A percentile compares a stretch with the other conserved stretches of the same genome.
These are phyloP conservation scores for Pilobolus umbonatus DNA, from an alignment of 192 early-diverging fungal genomes.

Conservation along the genomic window DNA sequence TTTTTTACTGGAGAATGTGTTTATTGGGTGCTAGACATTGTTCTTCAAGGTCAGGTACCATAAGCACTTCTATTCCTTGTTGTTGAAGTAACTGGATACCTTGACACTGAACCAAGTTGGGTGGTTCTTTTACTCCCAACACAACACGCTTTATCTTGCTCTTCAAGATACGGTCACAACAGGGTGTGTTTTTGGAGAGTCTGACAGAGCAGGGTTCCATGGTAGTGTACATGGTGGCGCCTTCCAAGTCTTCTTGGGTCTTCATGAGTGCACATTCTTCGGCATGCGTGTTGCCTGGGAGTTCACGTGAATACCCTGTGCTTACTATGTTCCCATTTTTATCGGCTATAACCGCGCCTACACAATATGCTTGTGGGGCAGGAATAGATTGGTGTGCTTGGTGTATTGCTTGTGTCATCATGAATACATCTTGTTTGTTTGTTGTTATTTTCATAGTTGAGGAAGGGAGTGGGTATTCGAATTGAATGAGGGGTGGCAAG, in stretches of 20 bases:
- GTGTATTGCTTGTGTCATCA: slow-evolving; percentile 78
- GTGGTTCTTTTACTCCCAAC: slow-evolving; percentile 84
- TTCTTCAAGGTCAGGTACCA: slow-evolving; percentile 67
- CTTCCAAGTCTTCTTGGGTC: slow-evolving; percentile 25
- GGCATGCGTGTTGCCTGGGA: slow-evolving; percentile 96
- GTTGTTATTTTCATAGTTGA: too few species aligned
- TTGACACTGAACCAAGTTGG: slow-evolving; percentile 77
- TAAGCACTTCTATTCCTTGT: slow-evolving; percentile 71
- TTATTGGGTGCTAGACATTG: slow-evolving; percentile 62
- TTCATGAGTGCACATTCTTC: slow-evolving; percentile 88
- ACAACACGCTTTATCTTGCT: slow-evolving; percentile 70
- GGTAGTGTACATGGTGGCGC: slow-evolving; percentile 84
- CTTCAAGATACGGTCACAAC: slow-evolving; percentile 70
- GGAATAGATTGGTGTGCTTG: slow-evolving; percentile 77
- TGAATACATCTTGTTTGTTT: neutral
- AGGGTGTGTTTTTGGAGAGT: slow-evolving; percentile 69
- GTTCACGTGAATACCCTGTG: slow-evolving; percentile 88
- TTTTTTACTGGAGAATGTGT: too few species aligned
- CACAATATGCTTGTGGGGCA: slow-evolving; percentile 82
- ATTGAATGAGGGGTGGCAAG: too few species aligned
- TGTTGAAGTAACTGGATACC: slow-evolving; percentile 64
- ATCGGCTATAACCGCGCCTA: slow-evolving; percentile 73
- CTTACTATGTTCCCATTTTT: slow-evolving; percentile 54
- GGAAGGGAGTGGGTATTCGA: too few species aligned
- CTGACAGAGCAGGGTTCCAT: slow-evolving; percentile 93